phyloP scores from a whole-genome alignment of 1,139 yeast species.

The Wickerhamomyces sp. region DNA sequence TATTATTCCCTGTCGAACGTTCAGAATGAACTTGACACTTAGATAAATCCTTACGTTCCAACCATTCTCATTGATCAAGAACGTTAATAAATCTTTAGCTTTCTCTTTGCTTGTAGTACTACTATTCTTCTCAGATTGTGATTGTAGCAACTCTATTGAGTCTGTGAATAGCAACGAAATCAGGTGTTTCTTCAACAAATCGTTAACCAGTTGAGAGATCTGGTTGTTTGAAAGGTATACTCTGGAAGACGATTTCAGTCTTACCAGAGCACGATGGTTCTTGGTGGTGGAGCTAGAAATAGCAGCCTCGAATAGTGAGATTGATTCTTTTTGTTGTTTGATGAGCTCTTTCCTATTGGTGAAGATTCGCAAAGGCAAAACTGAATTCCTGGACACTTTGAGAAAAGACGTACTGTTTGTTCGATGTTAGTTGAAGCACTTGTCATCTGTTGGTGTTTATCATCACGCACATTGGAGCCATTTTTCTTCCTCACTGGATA shows the following conservation, averaged over 20 bases:
- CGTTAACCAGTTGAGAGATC: conserved; percentile 3
- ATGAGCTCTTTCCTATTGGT: conserved; percentile 14
- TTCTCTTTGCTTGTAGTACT: conserved; percentile 4
- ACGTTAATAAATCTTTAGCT: conserved; percentile 7
- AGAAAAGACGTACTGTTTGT: conserved; percentile 12
- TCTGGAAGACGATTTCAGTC: not conserved
- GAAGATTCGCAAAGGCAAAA: conserved; percentile 15
- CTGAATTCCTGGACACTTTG: conserved; percentile 6
- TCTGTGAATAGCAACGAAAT: not conserved
- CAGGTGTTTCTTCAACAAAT: not conserved
- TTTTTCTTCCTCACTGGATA: too few species aligned
- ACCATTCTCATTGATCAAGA: conserved; percentile 9
- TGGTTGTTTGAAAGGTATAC: conserved; percentile 10
- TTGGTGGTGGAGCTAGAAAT: conserved; percentile 15
- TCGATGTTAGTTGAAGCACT: not conserved
- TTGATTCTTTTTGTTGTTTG: conserved; percentile 5
- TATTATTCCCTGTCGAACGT: conserved; percentile 2
- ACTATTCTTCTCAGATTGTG: conserved; percentile 1
- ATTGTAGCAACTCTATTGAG: not conserved
- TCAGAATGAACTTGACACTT: conserved; percentile 5
- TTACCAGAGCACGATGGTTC: conserved; percentile 12
- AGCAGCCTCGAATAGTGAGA: conserved; percentile 14
- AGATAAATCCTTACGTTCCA: conserved; percentile 12
- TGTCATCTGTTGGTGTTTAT: not conserved
- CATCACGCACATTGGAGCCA: conserved; percentile 16